Evolutionary conservation across 2,329 filamentous ascomycete species (phyloP).

Genomic region (Trichoderma koningiopsis): DNA sequence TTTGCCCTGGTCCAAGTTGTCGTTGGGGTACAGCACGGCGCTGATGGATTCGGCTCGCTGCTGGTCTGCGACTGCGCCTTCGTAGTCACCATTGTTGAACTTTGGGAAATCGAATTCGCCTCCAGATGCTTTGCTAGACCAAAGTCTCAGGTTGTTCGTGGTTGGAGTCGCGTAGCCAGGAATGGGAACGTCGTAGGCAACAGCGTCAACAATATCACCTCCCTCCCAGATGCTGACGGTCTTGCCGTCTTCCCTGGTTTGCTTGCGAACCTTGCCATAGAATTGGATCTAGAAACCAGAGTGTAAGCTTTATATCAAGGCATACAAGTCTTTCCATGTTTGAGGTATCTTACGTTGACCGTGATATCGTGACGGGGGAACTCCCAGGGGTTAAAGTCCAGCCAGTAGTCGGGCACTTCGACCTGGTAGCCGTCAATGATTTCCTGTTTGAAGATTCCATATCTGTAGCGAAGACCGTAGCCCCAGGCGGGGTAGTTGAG

Average conservation of each 20-base stretch:
- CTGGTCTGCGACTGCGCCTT: conserved; percentile 96
- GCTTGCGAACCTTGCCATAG: conserved; percentile 80
- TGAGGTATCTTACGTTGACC: conserved; percentile 65
- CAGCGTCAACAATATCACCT: conserved; percentile 87
- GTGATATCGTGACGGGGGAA: conserved; percentile 94
- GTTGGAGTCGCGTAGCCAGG: conserved; percentile 87
- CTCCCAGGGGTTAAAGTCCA: conserved; percentile 99
- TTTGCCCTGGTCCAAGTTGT: conserved; percentile 94
- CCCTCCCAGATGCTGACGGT: conserved; percentile 79
- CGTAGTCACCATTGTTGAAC: conserved; percentile 98
- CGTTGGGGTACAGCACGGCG: conserved; percentile 94
- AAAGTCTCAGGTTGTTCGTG: conserved; percentile 94
- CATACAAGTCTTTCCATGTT: background rate
- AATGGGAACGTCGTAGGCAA: conserved; percentile 90
- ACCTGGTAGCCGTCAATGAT: conserved; percentile 98
- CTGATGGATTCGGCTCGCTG: conserved; percentile 99
- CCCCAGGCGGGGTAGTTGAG: conserved; percentile 97
- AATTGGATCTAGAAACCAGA: conserved; percentile 71
- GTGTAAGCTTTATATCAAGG: conserved; percentile 1
- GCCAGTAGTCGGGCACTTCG: conserved; percentile 97
- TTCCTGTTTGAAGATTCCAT: conserved; percentile 99
- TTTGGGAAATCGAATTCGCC: conserved; percentile 99
- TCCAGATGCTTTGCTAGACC: conserved; percentile 96
- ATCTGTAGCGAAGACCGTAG: conserved; percentile 92
- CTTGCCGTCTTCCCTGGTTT: conserved; percentile 76